Conservation (phyloP, 2,329 filamentous ascomycete genomes). For the Botrytis sinoallii region DNA sequence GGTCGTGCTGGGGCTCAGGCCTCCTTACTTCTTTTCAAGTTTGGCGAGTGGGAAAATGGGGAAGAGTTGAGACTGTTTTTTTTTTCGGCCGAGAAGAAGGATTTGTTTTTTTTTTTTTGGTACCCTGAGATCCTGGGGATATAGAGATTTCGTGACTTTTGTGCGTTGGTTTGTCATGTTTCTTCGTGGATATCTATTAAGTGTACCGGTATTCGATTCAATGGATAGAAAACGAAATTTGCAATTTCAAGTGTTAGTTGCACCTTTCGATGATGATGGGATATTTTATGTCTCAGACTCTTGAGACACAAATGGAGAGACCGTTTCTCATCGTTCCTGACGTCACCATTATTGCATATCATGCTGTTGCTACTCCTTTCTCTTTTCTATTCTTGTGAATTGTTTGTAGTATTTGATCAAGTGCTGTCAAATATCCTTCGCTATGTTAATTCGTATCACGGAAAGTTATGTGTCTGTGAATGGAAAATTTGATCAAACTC, state of each 20-base stretch:
- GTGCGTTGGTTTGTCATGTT: background rate
- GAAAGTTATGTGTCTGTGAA: background rate
- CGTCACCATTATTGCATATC: too few relatives aligned
- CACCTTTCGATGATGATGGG: background rate
- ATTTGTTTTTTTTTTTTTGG: background rate
- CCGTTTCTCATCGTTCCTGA: too few relatives aligned
- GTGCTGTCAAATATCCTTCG: background rate
- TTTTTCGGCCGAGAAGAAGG: background rate
- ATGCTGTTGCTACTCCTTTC: background rate
- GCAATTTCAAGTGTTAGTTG: background rate
- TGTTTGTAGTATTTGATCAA: background rate
- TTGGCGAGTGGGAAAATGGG: background rate
- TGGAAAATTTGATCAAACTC: background rate
- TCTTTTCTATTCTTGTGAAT: background rate
- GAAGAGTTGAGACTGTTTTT: background rate
- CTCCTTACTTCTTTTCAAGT: background rate
- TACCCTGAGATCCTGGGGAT: background rate
- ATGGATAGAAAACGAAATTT: background rate
- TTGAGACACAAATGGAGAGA: too few relatives aligned
- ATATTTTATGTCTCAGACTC: background rate
- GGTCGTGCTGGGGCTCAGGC: background rate
- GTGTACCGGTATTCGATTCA: background rate
- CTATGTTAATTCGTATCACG: background rate
- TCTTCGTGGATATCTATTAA: background rate
- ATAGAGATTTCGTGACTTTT: too few relatives aligned